Conservation (phyloP, 2,329 filamentous ascomycete genomes). For the Microdochium bolleyi region DNA sequence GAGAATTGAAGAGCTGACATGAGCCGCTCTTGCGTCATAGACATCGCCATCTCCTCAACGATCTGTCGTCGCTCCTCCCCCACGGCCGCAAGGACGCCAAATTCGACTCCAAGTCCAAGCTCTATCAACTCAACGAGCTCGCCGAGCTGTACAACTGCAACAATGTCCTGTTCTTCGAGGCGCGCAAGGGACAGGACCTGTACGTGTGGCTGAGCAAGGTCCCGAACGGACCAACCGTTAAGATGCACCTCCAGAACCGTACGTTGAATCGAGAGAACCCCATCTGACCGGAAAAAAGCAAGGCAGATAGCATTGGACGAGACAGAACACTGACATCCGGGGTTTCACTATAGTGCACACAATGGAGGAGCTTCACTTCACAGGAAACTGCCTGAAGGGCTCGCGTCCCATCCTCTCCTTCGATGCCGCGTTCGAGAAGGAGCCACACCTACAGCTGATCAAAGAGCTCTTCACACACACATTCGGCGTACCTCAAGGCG, state of each 20-base stretch:
- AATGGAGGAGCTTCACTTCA: constrained; percentile 94
- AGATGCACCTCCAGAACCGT: constrained; percentile 73
- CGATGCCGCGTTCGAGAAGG: constrained; percentile 74
- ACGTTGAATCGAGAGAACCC: constrained; percentile 16
- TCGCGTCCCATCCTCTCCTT: constrained; percentile 88
- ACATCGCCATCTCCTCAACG: constrained; percentile 87
- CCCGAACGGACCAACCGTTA: constrained; percentile 65
- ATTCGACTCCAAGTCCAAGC: constrained; percentile 90
- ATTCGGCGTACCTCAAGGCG: constrained; percentile 85
- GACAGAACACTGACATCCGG: neutral
- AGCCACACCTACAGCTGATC: constrained; percentile 73
- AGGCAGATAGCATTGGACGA: constrained; percentile 14
- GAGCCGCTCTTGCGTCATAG: constrained; percentile 33
- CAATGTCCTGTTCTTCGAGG: constrained; percentile 91
- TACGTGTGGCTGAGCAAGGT: constrained; percentile 92
- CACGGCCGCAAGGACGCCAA: constrained; percentile 94
- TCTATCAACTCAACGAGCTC: constrained; percentile 71
- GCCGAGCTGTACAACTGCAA: constrained; percentile 83
- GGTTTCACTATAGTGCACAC: constrained; percentile 62
- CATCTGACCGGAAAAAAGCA: constrained; percentile 13
- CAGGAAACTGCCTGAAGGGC: constrained; percentile 93
- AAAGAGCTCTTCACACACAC: constrained; percentile 86
- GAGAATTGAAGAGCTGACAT: neutral
- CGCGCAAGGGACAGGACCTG: constrained; percentile 86
- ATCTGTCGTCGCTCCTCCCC: constrained; percentile 80